These are phyloP conservation scores for Blastosporella zonata DNA, from an alignment of 1,284 basidiomycete genomes.

Conservation along the genomic window DNA sequence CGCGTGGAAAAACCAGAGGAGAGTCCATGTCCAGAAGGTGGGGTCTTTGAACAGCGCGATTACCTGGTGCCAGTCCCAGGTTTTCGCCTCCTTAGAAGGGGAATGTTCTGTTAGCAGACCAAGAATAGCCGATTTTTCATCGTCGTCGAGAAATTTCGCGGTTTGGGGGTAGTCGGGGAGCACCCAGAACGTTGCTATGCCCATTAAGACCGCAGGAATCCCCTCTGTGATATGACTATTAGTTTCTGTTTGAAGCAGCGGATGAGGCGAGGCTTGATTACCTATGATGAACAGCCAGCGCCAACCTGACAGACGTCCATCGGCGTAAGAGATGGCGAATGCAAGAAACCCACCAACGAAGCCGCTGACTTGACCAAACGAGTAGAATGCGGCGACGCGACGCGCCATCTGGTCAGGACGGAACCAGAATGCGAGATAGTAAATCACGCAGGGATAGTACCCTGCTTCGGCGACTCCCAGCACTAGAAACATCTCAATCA, in stretches of 20 bases:
- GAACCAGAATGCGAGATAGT: slow-evolving; percentile 19
- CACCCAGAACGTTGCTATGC: slow-evolving; percentile 9
- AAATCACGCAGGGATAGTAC: slow-evolving; percentile 16
- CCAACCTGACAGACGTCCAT: slow-evolving; percentile 15
- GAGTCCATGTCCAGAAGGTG: slow-evolving; percentile 13
- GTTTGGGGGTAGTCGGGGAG: slow-evolving; percentile 17
- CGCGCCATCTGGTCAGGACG: slow-evolving; percentile 12
- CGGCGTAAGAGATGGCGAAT: slow-evolving; percentile 13
- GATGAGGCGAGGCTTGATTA: neutral
- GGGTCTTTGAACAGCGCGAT: slow-evolving; percentile 11
- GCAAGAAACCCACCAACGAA: slow-evolving; percentile 14
- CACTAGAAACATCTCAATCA: slow-evolving; percentile 2
- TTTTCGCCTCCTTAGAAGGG: slow-evolving; percentile 13
- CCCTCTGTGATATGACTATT: slow-evolving; percentile 5
- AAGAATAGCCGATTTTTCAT: slow-evolving; percentile 10
- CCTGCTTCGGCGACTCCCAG: slow-evolving; percentile 17
- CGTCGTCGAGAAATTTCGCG: slow-evolving; percentile 10
- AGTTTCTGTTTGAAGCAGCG: neutral
- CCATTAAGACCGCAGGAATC: slow-evolving; percentile 14
- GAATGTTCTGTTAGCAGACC: slow-evolving; percentile 5
- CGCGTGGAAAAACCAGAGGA: slow-evolving; percentile 14
- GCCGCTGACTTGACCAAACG: slow-evolving; percentile 15
- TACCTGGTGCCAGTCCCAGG: slow-evolving; percentile 13
- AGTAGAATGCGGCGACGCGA: slow-evolving; percentile 13
- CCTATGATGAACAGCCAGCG: slow-evolving; percentile 17